These are phyloP conservation scores for Naegleria fowleri DNA, from an alignment of 208 protist species.

Conservation along the genomic window DNA sequence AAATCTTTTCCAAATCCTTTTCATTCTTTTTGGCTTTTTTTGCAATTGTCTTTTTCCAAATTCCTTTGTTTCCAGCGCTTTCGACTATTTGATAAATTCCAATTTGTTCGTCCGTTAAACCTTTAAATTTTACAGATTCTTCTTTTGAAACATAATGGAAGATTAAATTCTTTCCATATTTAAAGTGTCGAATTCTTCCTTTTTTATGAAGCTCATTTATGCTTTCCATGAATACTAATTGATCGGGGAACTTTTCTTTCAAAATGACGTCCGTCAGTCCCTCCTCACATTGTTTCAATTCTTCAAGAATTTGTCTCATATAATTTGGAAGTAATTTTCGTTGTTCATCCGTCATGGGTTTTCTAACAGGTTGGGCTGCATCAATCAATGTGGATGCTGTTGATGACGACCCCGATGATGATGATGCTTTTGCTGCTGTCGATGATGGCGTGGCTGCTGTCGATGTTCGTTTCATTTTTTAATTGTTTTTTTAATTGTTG, in stretches of 20 bases:
- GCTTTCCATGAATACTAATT: neutral
- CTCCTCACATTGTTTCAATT: neutral
- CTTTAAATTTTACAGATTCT: conserved; percentile 31
- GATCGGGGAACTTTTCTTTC: neutral
- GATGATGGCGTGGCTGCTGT: neutral
- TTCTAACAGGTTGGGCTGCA: too few relatives aligned
- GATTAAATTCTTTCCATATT: neutral
- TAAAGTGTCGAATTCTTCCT: neutral
- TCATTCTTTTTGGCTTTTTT: conserved; percentile 45
- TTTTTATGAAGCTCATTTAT: neutral
- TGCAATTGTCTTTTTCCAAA: conserved; percentile 54
- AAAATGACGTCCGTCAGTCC: neutral
- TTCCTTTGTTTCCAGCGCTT: conserved; percentile 34
- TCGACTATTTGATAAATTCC: conserved; percentile 44
- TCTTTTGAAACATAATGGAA: conserved; percentile 11
- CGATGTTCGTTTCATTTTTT: neutral
- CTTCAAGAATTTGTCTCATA: neutral
- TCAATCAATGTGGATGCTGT: neutral
- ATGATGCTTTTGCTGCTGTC: neutral
- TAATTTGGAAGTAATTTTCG: neutral
- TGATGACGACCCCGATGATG: neutral
- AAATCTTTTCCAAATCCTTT: conserved; percentile 50
- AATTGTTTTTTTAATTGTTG: too few relatives aligned
- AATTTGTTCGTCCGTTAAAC: conserved; percentile 41
- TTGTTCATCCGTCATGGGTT: neutral